Evolutionary conservation across 202 grass and related monocot genomes (phyloP), one percentile per base, ranked within the genome.

Genomic region (Brachypodium distachyon): DNA sequence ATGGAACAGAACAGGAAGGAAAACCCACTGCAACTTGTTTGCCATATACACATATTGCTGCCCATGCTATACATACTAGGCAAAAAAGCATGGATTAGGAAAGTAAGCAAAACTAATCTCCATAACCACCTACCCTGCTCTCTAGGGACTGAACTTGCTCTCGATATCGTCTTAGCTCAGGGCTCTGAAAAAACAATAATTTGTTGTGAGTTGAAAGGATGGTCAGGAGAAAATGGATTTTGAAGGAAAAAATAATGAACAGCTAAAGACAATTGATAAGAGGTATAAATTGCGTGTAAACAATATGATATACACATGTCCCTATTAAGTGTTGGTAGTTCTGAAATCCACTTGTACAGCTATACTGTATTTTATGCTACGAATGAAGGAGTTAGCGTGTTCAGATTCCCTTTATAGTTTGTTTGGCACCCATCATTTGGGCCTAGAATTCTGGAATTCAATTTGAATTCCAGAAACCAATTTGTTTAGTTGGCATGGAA

Each of bases 141-240:
- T 90, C 91, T 77, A 93, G 69, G 49, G 69, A 42, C 44, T 83
- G 87, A 70, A 90, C 84, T 77, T 73, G 78, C 61, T 85, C 87
- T 83, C 87, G 84, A 37, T 68, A 80, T 44, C 74, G 79, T 53
- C 81, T 93, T 73, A 93, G 67, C 25, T 93, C 87, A 77, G 81
- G 67, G 39, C 84, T 90, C 91, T 93, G 75, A 25, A 90, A 80
- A 41, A 70, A 2, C 32, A 72, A 84, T 4, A 82, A 52, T 73
- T 18, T 14, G 2, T 47, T 53, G 61, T 17, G 1, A 83, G 62
- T 77, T 47, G 72, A 72, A 56, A 28, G 53, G 66, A 70, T 23
- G 80, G 33, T 33, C 39, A 61, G 55, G 48, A 71, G 22, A 40
- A 77, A 56, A 38, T 41, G 18, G 14, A 51, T 29, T 29, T 58